Evolutionary conservation across 495 filamentous ascomycete genomes (phyloP).

Genomic region (Xylaria curta): DNA sequence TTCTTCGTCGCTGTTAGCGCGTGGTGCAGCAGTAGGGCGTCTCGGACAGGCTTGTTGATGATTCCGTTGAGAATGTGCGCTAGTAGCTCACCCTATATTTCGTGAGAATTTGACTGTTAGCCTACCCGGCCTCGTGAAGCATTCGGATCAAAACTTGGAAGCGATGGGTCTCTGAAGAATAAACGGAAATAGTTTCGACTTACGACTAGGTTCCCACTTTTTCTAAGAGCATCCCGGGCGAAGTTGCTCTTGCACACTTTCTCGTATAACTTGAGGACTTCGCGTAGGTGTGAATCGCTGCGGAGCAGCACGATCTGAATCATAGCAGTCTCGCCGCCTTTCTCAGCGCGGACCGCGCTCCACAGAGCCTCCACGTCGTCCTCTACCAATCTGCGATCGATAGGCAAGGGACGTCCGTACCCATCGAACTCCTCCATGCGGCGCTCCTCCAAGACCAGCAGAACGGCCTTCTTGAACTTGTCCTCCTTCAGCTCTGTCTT

Average conservation of each 20-base stretch:
- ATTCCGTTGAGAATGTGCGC: constrained; percentile 96
- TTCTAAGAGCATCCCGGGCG: constrained; percentile 82
- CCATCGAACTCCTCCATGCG: constrained; percentile 78
- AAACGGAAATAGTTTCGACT: constrained; percentile 44
- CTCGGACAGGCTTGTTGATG: constrained; percentile 92
- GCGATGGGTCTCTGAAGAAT: background rate
- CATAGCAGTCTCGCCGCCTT: constrained; percentile 91
- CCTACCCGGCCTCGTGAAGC: background rate
- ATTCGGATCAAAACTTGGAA: background rate
- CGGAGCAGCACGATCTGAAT: constrained; percentile 81
- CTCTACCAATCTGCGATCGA: constrained; percentile 61
- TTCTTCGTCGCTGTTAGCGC: constrained; percentile 69
- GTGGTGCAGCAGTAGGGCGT: constrained; percentile 93
- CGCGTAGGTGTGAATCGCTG: constrained; percentile 80
- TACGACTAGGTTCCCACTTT: constrained; percentile 90
- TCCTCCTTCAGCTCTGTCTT: constrained; percentile 89
- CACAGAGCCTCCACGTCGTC: constrained; percentile 76
- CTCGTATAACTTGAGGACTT: constrained; percentile 78
- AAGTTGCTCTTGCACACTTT: constrained; percentile 75
- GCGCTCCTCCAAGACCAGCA: constrained; percentile 80
- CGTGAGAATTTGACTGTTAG: background rate
- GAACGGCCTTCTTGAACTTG: constrained; percentile 90
- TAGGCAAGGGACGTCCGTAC: constrained; percentile 44
- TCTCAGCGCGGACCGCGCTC: constrained; percentile 70
- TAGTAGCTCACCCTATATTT: constrained; percentile 82